A percentile compares a stretch with the other conserved stretches of the same genome.
These are phyloP conservation scores for Bonia amplexicaulis DNA, from an alignment of 176 grass and related monocot genomes.

Conservation along the genomic window DNA sequence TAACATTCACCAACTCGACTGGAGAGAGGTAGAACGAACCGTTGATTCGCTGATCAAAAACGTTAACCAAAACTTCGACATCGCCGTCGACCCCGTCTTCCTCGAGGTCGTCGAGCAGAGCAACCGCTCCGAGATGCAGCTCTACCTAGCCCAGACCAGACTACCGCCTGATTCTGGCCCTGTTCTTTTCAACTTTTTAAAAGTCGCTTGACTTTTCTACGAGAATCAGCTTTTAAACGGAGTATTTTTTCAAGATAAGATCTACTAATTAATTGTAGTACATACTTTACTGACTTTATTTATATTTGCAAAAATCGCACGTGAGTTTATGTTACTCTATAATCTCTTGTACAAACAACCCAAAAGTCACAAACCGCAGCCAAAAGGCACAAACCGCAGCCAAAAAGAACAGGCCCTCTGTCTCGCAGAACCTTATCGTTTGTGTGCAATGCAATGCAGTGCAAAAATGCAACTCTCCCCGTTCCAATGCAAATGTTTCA, in stretches of 20 bases:
- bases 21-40: neutral
- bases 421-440: neutral
- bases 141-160: constrained; percentile 30
- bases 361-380: too few species aligned
- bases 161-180: neutral
- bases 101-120: constrained; percentile 68
- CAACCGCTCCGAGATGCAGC: constrained; percentile 54
- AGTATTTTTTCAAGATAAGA: too few species aligned
- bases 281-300: too few species aligned
- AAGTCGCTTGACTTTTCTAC: too few species aligned
- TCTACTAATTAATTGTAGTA: too few species aligned
- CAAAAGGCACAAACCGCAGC: too few species aligned
- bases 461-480: neutral
- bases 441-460: neutral
- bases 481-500: neutral
- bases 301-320: too few species aligned
- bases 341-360: too few species aligned
- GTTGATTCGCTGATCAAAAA: neutral
- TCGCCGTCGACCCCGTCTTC: constrained; percentile 73
- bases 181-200: too few species aligned
- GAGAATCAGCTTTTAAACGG: too few species aligned
- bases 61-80: constrained; percentile 36
- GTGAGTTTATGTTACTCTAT: too few species aligned
- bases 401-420: too few species aligned
- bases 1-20: neutral